A percentile compares a stretch with the other conserved stretches of the same genome.
Conservation (phyloP, 177 flowering plant genomes). For the Tripterygium wilfordii region DNA sequence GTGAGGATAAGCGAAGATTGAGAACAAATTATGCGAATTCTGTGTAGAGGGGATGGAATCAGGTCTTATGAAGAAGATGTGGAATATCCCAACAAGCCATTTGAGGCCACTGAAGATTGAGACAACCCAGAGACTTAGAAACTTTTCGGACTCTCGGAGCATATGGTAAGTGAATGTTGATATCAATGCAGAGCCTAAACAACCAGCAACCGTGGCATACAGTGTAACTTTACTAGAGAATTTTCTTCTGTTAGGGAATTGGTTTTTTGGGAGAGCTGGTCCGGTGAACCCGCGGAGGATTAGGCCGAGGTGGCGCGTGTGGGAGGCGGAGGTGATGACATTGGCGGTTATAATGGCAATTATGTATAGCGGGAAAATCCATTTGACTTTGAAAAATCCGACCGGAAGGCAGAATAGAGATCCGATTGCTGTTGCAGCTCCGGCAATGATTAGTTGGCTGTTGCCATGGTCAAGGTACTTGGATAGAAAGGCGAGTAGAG, state of each 20-base stretch:
- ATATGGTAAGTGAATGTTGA: constrained; percentile 47
- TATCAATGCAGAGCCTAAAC: constrained; percentile 38
- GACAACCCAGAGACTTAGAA: constrained; percentile 45
- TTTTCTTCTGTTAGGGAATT: constrained; percentile 25
- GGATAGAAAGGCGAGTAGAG: constrained; percentile 33
- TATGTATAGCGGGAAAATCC: constrained; percentile 52
- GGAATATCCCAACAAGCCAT: constrained; percentile 37
- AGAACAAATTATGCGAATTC: constrained; percentile 11
- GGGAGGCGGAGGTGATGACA: constrained; percentile 32
- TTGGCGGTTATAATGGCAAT: constrained; percentile 30
- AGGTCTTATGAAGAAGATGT: constrained; percentile 23
- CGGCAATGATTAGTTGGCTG: constrained; percentile 31
- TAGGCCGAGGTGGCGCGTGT: constrained; percentile 55
- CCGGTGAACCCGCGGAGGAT: constrained; percentile 46
- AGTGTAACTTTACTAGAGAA: constrained; percentile 41
- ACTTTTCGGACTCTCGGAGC: constrained; percentile 28
- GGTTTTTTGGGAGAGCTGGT: constrained; percentile 8
- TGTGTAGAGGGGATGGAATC: not conserved
- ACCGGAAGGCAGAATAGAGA: constrained; percentile 55
- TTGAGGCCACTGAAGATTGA: constrained; percentile 51
- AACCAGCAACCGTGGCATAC: constrained; percentile 40
- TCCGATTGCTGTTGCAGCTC: constrained; percentile 36
- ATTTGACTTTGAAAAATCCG: constrained; percentile 37
- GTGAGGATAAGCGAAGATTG: constrained; percentile 42
- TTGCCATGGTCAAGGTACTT: constrained; percentile 41